phyloP scores from a whole-genome alignment of 176 grass and related monocot species.

The Lolium perenne region DNA sequence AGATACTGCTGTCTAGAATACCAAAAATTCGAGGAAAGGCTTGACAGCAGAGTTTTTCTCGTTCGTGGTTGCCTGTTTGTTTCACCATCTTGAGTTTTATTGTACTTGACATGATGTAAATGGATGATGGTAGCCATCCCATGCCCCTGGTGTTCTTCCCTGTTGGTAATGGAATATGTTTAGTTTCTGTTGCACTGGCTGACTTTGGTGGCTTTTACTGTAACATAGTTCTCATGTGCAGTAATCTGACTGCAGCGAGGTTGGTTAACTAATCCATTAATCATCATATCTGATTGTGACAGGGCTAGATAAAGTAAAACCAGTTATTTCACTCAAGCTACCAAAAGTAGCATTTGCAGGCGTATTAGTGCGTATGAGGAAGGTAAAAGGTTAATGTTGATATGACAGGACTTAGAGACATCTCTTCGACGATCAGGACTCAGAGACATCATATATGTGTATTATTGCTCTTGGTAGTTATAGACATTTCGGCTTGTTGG shows the following conservation, averaged over 20 bases:
- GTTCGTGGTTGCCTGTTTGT: neutral
- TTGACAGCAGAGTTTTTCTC: neutral
- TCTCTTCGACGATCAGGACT: neutral
- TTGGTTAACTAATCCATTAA: neutral
- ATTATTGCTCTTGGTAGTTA: neutral
- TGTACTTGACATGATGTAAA: neutral
- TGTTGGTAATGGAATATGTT: neutral
- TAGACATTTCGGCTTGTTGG: neutral
- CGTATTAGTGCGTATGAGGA: neutral
- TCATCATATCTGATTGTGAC: neutral
- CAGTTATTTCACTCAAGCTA: slow-evolving; percentile 22
- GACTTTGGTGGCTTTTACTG: slow-evolving; percentile 15
- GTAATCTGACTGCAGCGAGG: neutral
- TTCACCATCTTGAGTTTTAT: neutral
- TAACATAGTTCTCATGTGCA: neutral
- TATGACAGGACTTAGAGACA: neutral
- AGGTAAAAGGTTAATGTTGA: neutral
- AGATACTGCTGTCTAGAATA: neutral
- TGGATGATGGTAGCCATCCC: neutral
- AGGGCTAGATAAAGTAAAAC: slow-evolving; percentile 18
- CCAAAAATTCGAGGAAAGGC: neutral
- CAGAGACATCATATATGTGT: neutral
- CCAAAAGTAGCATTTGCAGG: neutral
- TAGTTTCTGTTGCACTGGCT: neutral
- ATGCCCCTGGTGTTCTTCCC: neutral